Base-by-base conservation (phyloP, 2,329 filamentous ascomycete genomes). In the Phoma herbarum region DNA sequence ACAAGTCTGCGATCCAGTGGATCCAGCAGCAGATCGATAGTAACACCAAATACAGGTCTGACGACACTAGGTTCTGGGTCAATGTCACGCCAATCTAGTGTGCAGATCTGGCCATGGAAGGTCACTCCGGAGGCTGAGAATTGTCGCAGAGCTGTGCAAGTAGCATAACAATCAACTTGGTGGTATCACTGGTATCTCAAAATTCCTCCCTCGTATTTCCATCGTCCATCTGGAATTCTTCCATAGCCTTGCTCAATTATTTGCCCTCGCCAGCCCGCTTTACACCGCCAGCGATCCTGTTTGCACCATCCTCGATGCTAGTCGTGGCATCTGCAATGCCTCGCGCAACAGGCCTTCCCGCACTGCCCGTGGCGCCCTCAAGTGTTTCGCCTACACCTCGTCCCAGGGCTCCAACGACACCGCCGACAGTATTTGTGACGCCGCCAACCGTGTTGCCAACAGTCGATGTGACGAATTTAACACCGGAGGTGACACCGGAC, bases 381-480 rank as follows among this genome's bases (percentile, higher is more conserved):
- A 82, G 66, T 14, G 79, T 81, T 63, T 81, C 78, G 35, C 80
- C 80, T 23, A 81, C 64, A 18, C 80, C 80, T 31, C 78, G 70
- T 39, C 80, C 80, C 12, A 79, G 68, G 14, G 79, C 77, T 43
- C 80, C 84, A 14, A 85, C 81, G 2, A 86, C 78, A 28, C 83
- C 82, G 14, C 84, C 84, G 2, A 82, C 77, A 2, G 83, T 85
- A 59, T 82, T 81, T 7, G 82, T 79, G 18, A 85, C 72, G 33
- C 84, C 84, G n/a, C 83, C 83, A 39, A 75, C 80, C 0, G 81
- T 81, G 69, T 86, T 86, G 48, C 84, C 84, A 25, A 85, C 72
- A 1, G 84, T 84, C 1, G 81, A 84, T 5, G 83, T 85, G 48
- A 84, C 82, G 64, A 84, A 84, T 63, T 83, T 84, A 53, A 84